Conservation (phyloP, 148 eudicot genomes). For the Dysphania ambrosioides region DNA sequence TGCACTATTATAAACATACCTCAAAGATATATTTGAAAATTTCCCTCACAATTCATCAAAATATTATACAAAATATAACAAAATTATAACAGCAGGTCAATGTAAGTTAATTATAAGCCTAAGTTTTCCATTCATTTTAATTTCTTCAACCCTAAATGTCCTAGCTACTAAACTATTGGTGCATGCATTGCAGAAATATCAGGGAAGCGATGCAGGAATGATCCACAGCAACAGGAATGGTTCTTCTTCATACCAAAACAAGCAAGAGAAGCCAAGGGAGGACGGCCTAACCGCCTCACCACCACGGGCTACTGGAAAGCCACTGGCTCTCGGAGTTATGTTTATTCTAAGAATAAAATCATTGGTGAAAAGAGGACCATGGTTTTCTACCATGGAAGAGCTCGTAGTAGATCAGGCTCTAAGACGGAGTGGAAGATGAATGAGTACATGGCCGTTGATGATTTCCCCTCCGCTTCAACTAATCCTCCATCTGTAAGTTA, state of each 20-base stretch:
- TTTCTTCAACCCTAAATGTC: neutral
- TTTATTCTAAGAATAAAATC: conserved; percentile 28
- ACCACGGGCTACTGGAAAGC: conserved; percentile 70
- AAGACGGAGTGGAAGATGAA: conserved; percentile 78
- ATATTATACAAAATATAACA: too few species aligned
- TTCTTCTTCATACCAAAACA: conserved; percentile 60
- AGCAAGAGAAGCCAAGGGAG: conserved; percentile 52
- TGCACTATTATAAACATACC: too few species aligned
- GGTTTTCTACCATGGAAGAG: conserved; percentile 70
- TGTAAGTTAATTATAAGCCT: too few species aligned
- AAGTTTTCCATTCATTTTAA: too few species aligned
- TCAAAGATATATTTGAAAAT: too few species aligned
- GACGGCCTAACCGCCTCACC: conserved; percentile 57
- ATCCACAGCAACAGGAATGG: conserved; percentile 46
- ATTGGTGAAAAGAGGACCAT: conserved; percentile 67
- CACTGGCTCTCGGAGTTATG: conserved; percentile 51
- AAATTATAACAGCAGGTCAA: neutral
- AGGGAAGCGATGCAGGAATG: conserved; percentile 41
- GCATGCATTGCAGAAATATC: conserved; percentile 29
- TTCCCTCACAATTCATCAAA: too few species aligned
- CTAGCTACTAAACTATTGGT: neutral
- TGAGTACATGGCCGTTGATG: conserved; percentile 43
- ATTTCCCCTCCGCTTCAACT: conserved; percentile 11
- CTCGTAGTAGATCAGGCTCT: conserved; percentile 34
- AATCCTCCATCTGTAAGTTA: conserved; percentile 13